A percentile compares a stretch with the other conserved stretches of the same genome.
These are phyloP conservation scores for Ricinus communis DNA, from an alignment of 345 rosid species.

Conservation along the genomic window DNA sequence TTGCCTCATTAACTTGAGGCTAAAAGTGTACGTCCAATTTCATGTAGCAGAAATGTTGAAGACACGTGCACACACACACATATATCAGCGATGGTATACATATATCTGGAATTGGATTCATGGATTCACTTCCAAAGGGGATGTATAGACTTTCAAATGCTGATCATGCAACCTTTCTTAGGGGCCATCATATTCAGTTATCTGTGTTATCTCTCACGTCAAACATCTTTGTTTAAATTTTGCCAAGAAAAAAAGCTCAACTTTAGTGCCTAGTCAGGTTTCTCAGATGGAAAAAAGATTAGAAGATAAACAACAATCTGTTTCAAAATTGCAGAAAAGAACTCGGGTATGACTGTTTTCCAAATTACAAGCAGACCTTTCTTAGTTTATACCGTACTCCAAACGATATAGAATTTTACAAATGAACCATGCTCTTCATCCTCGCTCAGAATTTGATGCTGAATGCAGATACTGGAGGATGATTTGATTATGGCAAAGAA, in stretches of 20 bases:
- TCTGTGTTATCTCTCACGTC: neutral
- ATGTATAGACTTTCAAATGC: neutral
- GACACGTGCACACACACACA: neutral
- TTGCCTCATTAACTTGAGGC: neutral
- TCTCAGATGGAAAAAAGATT: constrained; percentile 48
- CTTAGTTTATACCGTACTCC: neutral
- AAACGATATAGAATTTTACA: constrained; percentile 9
- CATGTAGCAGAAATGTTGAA: neutral
- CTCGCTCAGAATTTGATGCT: constrained; percentile 31
- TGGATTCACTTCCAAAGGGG: neutral
- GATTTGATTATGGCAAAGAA: constrained; percentile 61
- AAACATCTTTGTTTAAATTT: no score
- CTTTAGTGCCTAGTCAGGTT: constrained; percentile 41
- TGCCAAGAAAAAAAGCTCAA: neutral
- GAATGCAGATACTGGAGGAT: constrained; percentile 70
- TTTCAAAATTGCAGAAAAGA: constrained; percentile 59
- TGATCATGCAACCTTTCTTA: constrained; percentile 6
- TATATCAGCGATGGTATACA: neutral
- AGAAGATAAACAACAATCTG: constrained; percentile 44
- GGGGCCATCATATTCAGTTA: neutral
- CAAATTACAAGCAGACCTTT: neutral
- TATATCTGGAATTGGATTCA: neutral
- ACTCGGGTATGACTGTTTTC: constrained; percentile 45
- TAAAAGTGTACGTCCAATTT: constrained; percentile 3
- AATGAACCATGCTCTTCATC: constrained; percentile 2